Conservation (phyloP, 2,329 filamentous ascomycete genomes). For the Ophiostoma quercus region DNA sequence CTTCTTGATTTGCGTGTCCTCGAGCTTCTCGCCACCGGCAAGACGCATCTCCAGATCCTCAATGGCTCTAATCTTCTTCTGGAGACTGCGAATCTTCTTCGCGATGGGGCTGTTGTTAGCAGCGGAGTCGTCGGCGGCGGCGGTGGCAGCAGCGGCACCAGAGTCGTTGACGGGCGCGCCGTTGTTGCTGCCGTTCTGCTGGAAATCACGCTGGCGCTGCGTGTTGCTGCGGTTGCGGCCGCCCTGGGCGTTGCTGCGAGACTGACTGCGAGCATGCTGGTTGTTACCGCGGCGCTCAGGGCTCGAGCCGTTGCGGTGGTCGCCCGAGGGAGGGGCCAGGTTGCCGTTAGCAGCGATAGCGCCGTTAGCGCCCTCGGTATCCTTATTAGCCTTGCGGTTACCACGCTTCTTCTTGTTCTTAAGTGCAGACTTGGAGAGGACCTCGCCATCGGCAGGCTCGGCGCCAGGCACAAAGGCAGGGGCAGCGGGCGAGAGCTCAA, state of each 20-base stretch:
- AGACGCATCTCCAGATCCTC: constrained; percentile 97
- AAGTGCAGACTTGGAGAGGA: constrained; percentile 72
- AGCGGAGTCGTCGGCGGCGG: constrained; percentile 39
- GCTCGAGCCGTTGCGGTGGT: constrained; percentile 47
- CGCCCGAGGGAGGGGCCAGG: constrained; percentile 43
- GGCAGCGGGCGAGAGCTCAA: constrained; percentile 62
- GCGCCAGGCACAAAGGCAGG: constrained; percentile 41
- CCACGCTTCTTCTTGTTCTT: constrained; percentile 99
- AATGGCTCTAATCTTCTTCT: constrained; percentile 97
- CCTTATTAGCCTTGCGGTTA: constrained; percentile 82
- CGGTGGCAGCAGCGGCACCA: constrained; percentile 29
- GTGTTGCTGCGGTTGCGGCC: constrained; percentile 48
- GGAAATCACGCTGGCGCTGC: constrained; percentile 37
- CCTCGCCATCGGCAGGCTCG: constrained; percentile 59
- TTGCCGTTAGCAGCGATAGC: constrained; percentile 35
- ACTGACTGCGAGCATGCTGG: constrained; percentile 45
- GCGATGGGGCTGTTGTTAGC: constrained; percentile 63
- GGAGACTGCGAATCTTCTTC: constrained; percentile 87
- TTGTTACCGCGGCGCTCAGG: constrained; percentile 55
- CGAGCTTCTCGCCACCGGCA: constrained; percentile 89
- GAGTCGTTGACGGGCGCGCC: constrained; percentile 17
- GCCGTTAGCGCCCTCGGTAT: constrained; percentile 43
- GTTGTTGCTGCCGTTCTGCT: constrained; percentile 27
- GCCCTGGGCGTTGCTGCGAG: constrained; percentile 41
- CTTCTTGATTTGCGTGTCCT: constrained; percentile 98